A percentile compares a stretch with the other conserved stretches of the same genome.
Conservation (phyloP, 805 yeast species). For the Candida golubevii region DNA sequence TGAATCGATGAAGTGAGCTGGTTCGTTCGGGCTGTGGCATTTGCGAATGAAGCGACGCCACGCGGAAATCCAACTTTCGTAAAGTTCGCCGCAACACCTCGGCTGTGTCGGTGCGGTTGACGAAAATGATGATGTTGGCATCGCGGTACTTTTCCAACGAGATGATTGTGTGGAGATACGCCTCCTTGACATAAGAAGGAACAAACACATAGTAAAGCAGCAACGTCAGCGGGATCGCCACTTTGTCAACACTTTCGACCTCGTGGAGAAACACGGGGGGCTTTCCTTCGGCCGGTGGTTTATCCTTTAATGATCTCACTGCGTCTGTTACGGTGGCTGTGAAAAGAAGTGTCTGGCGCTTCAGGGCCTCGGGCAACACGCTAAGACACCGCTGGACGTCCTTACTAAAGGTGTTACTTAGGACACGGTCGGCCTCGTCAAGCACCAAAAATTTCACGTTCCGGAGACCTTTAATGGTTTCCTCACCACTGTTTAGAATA, state of each 20-base stretch:
- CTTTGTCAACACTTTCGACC: conserved; percentile 65
- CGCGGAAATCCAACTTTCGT: conserved; percentile 67
- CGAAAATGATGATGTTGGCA: conserved; percentile 79
- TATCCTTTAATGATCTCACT: conserved; percentile 72
- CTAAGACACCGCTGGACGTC: conserved; percentile 72
- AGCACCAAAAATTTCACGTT: conserved; percentile 78
- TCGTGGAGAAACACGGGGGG: conserved; percentile 66
- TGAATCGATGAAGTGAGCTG: conserved; percentile 84
- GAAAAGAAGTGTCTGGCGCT: conserved; percentile 84
- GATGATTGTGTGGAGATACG: conserved; percentile 70
- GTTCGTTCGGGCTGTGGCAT: conserved; percentile 92
- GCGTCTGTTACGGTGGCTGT: conserved; percentile 96
- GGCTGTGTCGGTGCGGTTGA: conserved; percentile 85
- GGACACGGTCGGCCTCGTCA: conserved; percentile 93
- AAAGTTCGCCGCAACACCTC: conserved; percentile 80
- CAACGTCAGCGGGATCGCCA: conserved; percentile 77
- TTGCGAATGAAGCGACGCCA: conserved; percentile 88
- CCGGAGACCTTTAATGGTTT: conserved; percentile 72
- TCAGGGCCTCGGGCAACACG: conserved; percentile 62
- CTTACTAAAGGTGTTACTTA: conserved; percentile 77
- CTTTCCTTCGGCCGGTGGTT: conserved; percentile 51
- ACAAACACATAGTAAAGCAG: conserved; percentile 63
- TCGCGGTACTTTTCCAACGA: conserved; percentile 58
- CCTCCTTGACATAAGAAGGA: conserved; percentile 87
- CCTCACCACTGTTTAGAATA: conserved; percentile 81